phyloP scores from a whole-genome alignment of 345 rosid genomes.

The Zanthoxylum bungeanum region DNA sequence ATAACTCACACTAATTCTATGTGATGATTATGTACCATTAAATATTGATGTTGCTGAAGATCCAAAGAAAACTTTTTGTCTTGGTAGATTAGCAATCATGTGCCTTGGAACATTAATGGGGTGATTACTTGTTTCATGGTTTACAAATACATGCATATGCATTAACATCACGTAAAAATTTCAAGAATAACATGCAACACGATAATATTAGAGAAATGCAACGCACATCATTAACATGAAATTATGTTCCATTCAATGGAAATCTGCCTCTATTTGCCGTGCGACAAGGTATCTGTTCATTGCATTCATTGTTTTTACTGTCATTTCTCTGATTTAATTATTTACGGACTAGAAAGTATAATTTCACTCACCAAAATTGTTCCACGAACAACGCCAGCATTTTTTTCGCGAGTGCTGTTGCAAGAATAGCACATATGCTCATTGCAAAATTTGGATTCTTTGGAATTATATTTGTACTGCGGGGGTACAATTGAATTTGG shows the following conservation, averaged over 20 bases:
- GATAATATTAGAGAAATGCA: not conserved
- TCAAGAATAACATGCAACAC: not conserved
- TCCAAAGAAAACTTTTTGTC: slow-evolving; percentile 44
- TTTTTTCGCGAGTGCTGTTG: slow-evolving; percentile 23
- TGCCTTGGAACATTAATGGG: slow-evolving; percentile 39
- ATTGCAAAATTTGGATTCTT: slow-evolving; percentile 27
- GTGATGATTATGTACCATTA: slow-evolving; percentile 26
- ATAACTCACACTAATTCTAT: not conserved
- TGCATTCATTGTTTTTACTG: not conserved
- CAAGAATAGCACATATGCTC: slow-evolving; percentile 37
- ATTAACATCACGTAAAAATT: not conserved
- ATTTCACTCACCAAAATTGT: slow-evolving; percentile 55
- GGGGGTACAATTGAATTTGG: slow-evolving; percentile 29
- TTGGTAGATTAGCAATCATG: slow-evolving; percentile 32
- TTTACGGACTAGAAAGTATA: not conserved
- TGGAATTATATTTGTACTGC: slow-evolving; percentile 25
- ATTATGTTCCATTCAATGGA: slow-evolving; percentile 80
- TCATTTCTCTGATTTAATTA: not conserved
- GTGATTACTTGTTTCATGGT: slow-evolving; percentile 42
- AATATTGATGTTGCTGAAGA: slow-evolving; percentile 37
- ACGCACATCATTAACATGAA: slow-evolving; percentile 69
- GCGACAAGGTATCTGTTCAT: slow-evolving; percentile 60
- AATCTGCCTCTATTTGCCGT: slow-evolving; percentile 52
- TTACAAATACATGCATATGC: slow-evolving; percentile 62
- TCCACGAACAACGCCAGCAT: slow-evolving; percentile 35